A percentile compares a stretch with the other conserved stretches of the same genome.
Conservation (phyloP, 305 asterid species). For the Ilex paraguariensis region DNA sequence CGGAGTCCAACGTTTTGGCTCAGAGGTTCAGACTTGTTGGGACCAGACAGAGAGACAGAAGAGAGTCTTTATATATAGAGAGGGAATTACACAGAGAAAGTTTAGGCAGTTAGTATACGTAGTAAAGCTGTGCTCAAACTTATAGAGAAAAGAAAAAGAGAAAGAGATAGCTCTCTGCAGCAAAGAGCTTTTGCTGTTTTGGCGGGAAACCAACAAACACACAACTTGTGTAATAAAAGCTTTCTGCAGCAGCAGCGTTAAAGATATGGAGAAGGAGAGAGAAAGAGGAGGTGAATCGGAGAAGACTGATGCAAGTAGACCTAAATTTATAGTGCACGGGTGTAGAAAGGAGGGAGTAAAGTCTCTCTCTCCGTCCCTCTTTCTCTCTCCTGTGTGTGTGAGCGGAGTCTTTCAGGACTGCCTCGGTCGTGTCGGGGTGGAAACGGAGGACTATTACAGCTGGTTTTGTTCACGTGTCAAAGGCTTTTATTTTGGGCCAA, state of each 20-base stretch:
- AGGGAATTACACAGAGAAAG: too few relatives aligned
- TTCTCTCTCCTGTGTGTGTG: neutral
- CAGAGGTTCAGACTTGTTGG: too few relatives aligned
- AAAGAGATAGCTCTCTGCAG: neutral
- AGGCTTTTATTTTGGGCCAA: neutral
- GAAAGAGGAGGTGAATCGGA: neutral
- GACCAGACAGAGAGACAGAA: too few relatives aligned
- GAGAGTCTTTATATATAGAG: too few relatives aligned
- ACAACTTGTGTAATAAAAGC: neutral
- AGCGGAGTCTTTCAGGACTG: neutral
- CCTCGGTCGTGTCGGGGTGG: slow-evolving; percentile 3
- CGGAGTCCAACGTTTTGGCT: too few relatives aligned
- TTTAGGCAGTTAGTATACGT: too few relatives aligned
- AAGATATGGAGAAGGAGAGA: neutral
- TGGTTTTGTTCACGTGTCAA: slow-evolving; percentile 23
- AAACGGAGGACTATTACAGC: slow-evolving; percentile 14
- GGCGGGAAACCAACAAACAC: neutral
- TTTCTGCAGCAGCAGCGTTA: neutral
- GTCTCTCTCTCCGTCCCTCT: too few relatives aligned
- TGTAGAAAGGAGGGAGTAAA: too few relatives aligned
- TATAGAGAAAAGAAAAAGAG: neutral
- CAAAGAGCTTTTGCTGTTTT: slow-evolving; percentile 3
- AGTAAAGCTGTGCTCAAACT: too few relatives aligned
- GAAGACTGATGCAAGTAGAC: neutral
- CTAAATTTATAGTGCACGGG: neutral